Conservation (phyloP, 1,284 basidiomycete genomes). For the Rhizopogon hawkerae region DNA sequence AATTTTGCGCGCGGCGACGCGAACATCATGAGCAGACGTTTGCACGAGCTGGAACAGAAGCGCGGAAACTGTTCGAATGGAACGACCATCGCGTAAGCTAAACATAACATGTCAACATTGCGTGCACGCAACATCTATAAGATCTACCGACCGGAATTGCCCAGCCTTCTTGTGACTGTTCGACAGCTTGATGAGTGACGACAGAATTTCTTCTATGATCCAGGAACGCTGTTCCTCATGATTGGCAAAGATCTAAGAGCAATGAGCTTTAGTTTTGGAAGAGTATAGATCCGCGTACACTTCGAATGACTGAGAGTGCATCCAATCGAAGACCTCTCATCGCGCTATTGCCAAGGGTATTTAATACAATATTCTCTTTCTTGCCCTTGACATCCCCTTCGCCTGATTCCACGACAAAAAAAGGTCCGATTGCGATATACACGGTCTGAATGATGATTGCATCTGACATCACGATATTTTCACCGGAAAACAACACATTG, state of each 20-base stretch:
- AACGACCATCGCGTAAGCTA: slow-evolving; percentile 71
- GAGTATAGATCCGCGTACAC: slow-evolving; percentile 42
- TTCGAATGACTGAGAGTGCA: slow-evolving; percentile 74
- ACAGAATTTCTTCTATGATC: slow-evolving; percentile 94
- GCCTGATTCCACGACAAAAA: slow-evolving; percentile 72
- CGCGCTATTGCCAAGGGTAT: slow-evolving; percentile 59
- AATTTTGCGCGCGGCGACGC: slow-evolving; percentile 51
- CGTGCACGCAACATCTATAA: background rate
- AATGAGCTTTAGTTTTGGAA: background rate
- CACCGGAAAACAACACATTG: slow-evolving; percentile 58
- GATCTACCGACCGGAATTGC: slow-evolving; percentile 62
- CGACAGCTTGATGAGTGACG: slow-evolving; percentile 81
- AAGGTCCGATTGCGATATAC: slow-evolving; percentile 86
- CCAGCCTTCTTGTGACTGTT: slow-evolving; percentile 83
- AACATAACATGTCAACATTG: background rate
- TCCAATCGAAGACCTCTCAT: slow-evolving; percentile 80
- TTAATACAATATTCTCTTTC: slow-evolving; percentile 47
- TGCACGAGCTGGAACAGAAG: slow-evolving; percentile 93
- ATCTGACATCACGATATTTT: slow-evolving; percentile 74
- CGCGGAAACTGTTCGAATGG: slow-evolving; percentile 89
- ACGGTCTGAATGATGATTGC: slow-evolving; percentile 83
- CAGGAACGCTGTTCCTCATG: slow-evolving; percentile 85
- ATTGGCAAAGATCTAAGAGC: slow-evolving; percentile 73
- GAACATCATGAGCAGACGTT: slow-evolving; percentile 78
- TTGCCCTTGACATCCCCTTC: slow-evolving; percentile 46